A percentile compares a stretch with the other conserved stretches of the same genome.
These are phyloP conservation scores for Hortiboletus campestris DNA, from an alignment of 768 basidiomycete genomes.

Conservation along the genomic window DNA sequence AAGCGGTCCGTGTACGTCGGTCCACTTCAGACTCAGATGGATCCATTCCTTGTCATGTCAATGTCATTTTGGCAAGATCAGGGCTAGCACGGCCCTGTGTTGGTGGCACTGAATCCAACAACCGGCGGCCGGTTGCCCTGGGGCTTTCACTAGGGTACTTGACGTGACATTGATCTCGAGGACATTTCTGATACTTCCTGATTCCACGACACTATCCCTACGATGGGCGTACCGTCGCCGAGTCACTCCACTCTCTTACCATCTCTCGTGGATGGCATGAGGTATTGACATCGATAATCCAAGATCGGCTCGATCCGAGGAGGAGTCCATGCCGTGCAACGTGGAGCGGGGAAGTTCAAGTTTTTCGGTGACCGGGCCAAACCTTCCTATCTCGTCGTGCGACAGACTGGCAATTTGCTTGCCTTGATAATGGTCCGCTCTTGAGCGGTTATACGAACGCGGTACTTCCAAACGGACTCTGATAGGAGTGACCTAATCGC, in stretches of 20 bases:
- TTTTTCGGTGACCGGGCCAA: background rate
- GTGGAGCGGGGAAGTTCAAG: conserved; percentile 7
- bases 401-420: conserved; percentile 6
- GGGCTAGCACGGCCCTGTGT: background rate
- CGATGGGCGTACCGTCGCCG: conserved; percentile 8
- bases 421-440: background rate
- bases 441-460: background rate
- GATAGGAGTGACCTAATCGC: conserved; percentile 2
- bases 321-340: conserved; percentile 4
- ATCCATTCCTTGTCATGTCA: background rate
- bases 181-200: background rate
- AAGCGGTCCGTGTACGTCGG: background rate
- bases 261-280: conserved; percentile 3
- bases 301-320: background rate
- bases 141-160: background rate
- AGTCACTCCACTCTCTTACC: background rate
- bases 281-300: conserved; percentile 2
- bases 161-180: background rate
- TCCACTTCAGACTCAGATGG: background rate
- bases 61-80: background rate
- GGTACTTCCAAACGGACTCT: conserved; percentile 7
- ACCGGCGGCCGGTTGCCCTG: background rate
- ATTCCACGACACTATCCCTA: background rate
- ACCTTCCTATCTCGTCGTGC: conserved; percentile 12
- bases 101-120: background rate